phyloP scores from a whole-genome alignment of 2,329 filamentous ascomycete species.

The Colletotrichum camelliae region DNA sequence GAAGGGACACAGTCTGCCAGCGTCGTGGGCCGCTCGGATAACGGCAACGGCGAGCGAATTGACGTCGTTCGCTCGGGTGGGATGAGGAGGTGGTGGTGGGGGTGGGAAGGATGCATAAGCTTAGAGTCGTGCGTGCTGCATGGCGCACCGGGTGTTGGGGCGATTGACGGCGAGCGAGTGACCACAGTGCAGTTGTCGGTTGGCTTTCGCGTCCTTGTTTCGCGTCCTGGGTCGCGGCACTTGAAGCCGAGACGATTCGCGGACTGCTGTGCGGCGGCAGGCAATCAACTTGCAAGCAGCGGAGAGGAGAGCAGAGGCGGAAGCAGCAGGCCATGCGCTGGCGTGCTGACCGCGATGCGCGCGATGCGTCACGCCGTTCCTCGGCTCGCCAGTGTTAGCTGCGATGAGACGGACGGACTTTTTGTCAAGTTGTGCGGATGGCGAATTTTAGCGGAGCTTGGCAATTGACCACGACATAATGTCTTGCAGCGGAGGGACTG shows the following conservation, averaged over 20 bases:
- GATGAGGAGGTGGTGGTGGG: background rate
- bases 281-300: background rate
- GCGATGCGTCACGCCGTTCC: background rate
- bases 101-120: background rate
- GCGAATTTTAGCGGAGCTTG: background rate
- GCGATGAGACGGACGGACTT: conserved; percentile 8
- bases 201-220: conserved; percentile 14
- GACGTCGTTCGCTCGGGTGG: background rate
- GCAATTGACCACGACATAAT: background rate
- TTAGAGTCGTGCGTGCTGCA: background rate
- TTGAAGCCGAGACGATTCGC: background rate
- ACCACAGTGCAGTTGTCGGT: background rate
- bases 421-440: background rate
- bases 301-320: background rate
- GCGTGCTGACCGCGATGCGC: background rate
- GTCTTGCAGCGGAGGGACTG: background rate
- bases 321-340: background rate
- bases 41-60: background rate
- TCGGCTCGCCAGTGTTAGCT: background rate
- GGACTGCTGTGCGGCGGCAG: background rate
- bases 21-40: background rate
- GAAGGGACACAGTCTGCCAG: background rate
- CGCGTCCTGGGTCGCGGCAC: conserved; percentile 2
- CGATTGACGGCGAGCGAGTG: background rate
- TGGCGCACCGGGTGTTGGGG: background rate